Conservation (phyloP, 352 stramenopile genomes). For the Phytophthora cryptogea region DNA sequence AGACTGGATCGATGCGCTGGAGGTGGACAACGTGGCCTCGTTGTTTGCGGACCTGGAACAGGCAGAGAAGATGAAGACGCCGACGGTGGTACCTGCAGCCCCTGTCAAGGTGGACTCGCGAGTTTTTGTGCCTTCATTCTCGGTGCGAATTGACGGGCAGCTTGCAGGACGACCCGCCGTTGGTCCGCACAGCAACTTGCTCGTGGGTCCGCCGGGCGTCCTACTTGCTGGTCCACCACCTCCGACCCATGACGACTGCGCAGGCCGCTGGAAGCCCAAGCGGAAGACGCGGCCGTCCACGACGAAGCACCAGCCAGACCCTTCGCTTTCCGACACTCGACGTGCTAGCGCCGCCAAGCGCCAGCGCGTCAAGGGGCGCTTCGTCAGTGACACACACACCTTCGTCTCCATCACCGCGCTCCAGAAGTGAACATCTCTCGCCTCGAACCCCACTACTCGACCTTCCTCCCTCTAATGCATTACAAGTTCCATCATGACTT, state of each 20-base stretch:
- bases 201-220: slow-evolving; percentile 47
- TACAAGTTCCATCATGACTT: slow-evolving; percentile 1
- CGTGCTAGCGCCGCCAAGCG: slow-evolving; percentile 66
- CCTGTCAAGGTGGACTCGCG: slow-evolving; percentile 44
- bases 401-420: slow-evolving; percentile 75
- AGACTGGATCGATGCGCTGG: slow-evolving; percentile 59
- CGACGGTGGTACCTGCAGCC: neutral
- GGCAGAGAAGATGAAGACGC: slow-evolving; percentile 5
- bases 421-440: slow-evolving; percentile 37
- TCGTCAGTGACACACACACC: slow-evolving; percentile 50
- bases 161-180: slow-evolving; percentile 16
- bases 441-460: slow-evolving; percentile 5
- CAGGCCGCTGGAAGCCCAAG: slow-evolving; percentile 46
- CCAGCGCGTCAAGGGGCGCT: slow-evolving; percentile 68
- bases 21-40: slow-evolving; percentile 51
- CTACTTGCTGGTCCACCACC: slow-evolving; percentile 41
- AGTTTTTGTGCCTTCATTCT: slow-evolving; percentile 62
- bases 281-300: slow-evolving; percentile 36
- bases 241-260: slow-evolving; percentile 30
- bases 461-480: slow-evolving; percentile 14
- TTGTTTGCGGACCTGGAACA: slow-evolving; percentile 58
- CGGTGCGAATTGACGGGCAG: slow-evolving; percentile 53
- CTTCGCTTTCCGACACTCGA: slow-evolving; percentile 50
- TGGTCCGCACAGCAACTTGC: slow-evolving; percentile 28
- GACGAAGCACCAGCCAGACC: slow-evolving; percentile 21